phyloP scores from a whole-genome alignment of 2,329 filamentous ascomycete genomes.

The Beauveria rudraprayagi region DNA sequence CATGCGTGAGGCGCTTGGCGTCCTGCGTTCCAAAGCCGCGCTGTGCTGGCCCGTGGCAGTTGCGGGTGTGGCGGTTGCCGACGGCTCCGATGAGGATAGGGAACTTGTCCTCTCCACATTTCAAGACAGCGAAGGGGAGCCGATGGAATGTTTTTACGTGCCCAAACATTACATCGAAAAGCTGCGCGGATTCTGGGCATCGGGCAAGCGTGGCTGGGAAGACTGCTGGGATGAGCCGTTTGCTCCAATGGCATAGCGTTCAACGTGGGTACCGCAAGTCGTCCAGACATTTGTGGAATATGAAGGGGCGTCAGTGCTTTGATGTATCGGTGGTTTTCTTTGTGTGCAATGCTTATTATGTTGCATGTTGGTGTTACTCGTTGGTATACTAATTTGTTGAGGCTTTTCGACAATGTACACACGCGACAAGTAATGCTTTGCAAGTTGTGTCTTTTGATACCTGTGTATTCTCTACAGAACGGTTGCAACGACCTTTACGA shows the following conservation, averaged over 20 bases:
- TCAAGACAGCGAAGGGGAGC: neutral
- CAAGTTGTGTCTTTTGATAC: no score
- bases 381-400: no score
- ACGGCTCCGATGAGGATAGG: neutral
- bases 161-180: neutral
- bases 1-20: neutral
- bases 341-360: no score
- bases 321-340: no score
- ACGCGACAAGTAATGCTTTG: no score
- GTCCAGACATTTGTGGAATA: no score
- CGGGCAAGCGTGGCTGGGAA: neutral
- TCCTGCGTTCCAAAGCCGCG: neutral
- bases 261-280: neutral
- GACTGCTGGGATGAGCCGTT: constrained; percentile 1
- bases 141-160: neutral
- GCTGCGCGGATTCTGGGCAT: neutral
- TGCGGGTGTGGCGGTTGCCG: neutral
- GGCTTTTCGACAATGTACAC: no score
- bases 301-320: no score
- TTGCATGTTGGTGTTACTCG: no score
- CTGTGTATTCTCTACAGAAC: no score
- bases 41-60: neutral
- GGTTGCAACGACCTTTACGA: no score
- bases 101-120: neutral
- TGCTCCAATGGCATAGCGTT: neutral